Conservation (phyloP, 306 rosid species). For the Pyrus communis region DNA sequence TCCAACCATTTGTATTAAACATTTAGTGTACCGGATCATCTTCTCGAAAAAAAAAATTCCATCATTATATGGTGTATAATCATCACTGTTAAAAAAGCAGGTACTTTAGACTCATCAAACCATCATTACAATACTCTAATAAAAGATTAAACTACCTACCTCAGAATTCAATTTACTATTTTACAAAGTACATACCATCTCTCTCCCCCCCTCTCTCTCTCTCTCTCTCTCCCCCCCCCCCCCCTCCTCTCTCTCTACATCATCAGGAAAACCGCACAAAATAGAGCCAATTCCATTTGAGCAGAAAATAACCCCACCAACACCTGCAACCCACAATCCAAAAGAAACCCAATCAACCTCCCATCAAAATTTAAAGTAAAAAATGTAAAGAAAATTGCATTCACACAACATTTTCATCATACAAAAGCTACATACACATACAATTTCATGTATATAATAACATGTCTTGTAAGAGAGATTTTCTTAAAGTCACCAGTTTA, state of each 20-base stretch:
- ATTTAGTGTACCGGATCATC: fast-evolving
- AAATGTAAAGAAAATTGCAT: not conserved
- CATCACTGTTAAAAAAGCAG: slow-evolving; percentile 44
- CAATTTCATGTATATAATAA: not conserved
- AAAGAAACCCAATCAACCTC: slow-evolving; percentile 6
- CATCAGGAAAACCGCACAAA: slow-evolving; percentile 33
- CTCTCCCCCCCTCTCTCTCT: not conserved
- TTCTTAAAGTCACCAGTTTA: too few relatives aligned
- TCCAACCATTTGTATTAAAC: too few relatives aligned
- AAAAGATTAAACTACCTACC: not conserved
- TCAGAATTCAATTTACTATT: not conserved
- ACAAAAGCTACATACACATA: not conserved
- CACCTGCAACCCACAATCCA: slow-evolving; percentile 49
- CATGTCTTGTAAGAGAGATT: too few relatives aligned
- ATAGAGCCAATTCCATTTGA: slow-evolving; percentile 36
- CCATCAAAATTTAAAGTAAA: slow-evolving; percentile 18
- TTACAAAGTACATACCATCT: not conserved
- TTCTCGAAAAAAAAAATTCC: too few relatives aligned
- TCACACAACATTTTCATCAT: not conserved
- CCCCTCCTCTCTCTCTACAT: slow-evolving; percentile 21
- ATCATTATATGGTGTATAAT: slow-evolving; percentile 51
- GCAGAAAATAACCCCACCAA: slow-evolving; percentile 44
- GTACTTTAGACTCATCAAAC: slow-evolving; percentile 38
- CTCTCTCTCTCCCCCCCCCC: not conserved
- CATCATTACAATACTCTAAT: not conserved